Conservation (phyloP, 768 basidiomycete species). For the Rhizopogon vinicolor region DNA sequence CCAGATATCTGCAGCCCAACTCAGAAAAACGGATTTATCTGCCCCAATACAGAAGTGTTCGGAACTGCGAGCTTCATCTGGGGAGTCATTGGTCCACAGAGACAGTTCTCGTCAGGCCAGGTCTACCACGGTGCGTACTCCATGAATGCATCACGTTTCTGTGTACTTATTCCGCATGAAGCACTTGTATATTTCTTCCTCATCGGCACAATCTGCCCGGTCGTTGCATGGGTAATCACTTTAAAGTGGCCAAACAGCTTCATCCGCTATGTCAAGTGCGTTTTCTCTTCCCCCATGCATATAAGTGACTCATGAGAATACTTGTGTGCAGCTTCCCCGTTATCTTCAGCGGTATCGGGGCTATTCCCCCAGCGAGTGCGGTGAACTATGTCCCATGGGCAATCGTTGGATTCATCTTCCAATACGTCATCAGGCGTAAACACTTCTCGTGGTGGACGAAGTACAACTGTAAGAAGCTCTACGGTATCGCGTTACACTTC, state of each 20-base stretch:
- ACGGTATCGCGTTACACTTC: background rate
- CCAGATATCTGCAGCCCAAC: slow-evolving; percentile 35
- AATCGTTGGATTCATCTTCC: slow-evolving; percentile 62
- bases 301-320: background rate
- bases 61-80: slow-evolving; percentile 77
- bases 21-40: slow-evolving; percentile 64
- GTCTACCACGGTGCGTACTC: slow-evolving; percentile 42
- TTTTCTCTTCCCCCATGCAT: slow-evolving; percentile 2
- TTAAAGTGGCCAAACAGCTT: slow-evolving; percentile 60
- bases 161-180: background rate
- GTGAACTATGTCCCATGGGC: slow-evolving; percentile 67
- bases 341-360: slow-evolving; percentile 52
- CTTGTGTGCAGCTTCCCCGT: slow-evolving; percentile 34
- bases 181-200: slow-evolving; percentile 74
- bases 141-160: background rate
- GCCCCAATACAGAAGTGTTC: slow-evolving; percentile 67
- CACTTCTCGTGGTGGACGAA: slow-evolving; percentile 71
- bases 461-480: slow-evolving; percentile 30
- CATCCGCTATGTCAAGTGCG: slow-evolving; percentile 60
- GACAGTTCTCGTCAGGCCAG: slow-evolving; percentile 65
- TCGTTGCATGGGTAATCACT: slow-evolving; percentile 48
- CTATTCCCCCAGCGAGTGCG: slow-evolving; percentile 63
- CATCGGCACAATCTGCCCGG: slow-evolving; percentile 59
- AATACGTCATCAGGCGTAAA: slow-evolving; percentile 52
- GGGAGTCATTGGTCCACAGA: slow-evolving; percentile 76